A percentile compares a stretch with the other conserved stretches of the same genome.
Evolutionary conservation across 2,329 filamentous ascomycete species (phyloP).

Genomic region (Alternaria angustiovoidea): DNA sequence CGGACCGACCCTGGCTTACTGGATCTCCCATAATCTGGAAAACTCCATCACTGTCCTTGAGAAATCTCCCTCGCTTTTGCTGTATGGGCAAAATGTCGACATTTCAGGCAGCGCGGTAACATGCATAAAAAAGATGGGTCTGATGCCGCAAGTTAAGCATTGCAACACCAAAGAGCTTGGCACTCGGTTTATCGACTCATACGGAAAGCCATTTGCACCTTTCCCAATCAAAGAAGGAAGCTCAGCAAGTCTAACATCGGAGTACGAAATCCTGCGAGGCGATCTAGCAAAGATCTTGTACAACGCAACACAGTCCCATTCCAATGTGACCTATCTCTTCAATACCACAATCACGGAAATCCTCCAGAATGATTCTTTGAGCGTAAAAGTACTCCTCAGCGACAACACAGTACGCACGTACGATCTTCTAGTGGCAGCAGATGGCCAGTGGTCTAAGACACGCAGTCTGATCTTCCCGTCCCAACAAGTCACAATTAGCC

Average conservation of each 20-base stretch:
- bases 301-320: not conserved
- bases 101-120: not conserved
- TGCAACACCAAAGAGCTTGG: not conserved
- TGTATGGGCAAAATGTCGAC: not conserved
- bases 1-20: not conserved
- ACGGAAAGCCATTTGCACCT: slow-evolving; percentile 38
- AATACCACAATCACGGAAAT: not conserved
- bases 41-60: not conserved
- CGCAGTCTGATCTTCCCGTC: slow-evolving; percentile 34
- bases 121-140: not conserved
- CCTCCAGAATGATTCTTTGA: not conserved
- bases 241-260: not conserved
- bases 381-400: slow-evolving; percentile 16
- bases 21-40: not conserved
- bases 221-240: not conserved
- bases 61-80: not conserved
- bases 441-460: slow-evolving; percentile 62
- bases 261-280: not conserved
- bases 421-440: slow-evolving; percentile 64
- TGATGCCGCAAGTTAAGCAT: not conserved
- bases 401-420: slow-evolving; percentile 56
- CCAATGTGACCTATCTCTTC: not conserved
- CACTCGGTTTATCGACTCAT: not conserved
- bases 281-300: not conserved
- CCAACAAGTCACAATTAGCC: slow-evolving; percentile 49